Conservation (phyloP, 306 rosid species). For the Castanopsis chinensis region DNA sequence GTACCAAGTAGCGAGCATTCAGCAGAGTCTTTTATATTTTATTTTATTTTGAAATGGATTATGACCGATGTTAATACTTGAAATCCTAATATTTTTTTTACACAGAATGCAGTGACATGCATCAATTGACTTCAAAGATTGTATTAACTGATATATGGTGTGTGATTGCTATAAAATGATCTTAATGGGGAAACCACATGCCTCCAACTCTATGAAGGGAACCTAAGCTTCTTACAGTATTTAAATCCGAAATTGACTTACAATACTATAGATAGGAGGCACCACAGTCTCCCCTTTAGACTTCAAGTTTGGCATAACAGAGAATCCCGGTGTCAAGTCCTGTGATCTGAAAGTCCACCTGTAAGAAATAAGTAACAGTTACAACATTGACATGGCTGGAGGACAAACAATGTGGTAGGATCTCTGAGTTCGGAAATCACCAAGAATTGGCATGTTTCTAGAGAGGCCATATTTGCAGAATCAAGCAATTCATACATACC, state of each 20-base stretch:
- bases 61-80: not conserved
- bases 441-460: conserved; percentile 11
- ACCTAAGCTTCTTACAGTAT: not conserved
- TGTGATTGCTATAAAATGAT: not conserved
- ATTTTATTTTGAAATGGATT: not conserved
- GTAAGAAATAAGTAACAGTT: conserved; percentile 17
- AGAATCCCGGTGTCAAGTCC: conserved; percentile 78
- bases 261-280: conserved; percentile 84
- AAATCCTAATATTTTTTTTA: not conserved
- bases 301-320: conserved; percentile 75
- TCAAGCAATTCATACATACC: conserved; percentile 47
- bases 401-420: not conserved
- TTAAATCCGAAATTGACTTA: conserved; percentile 32
- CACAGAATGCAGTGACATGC: not conserved
- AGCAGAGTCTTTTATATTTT: not conserved
- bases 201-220: not conserved
- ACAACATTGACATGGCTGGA: not conserved
- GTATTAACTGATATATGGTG: not conserved
- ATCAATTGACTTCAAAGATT: not conserved
- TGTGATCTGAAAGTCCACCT: conserved; percentile 97
- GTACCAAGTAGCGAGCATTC: not conserved
- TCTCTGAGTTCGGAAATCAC: not conserved
- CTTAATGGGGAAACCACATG: not conserved
- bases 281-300: conserved; percentile 50
- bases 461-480: not conserved